Evolutionary conservation across 1,284 basidiomycete species (phyloP).

Genomic region (Rhodotorula sp.): DNA sequence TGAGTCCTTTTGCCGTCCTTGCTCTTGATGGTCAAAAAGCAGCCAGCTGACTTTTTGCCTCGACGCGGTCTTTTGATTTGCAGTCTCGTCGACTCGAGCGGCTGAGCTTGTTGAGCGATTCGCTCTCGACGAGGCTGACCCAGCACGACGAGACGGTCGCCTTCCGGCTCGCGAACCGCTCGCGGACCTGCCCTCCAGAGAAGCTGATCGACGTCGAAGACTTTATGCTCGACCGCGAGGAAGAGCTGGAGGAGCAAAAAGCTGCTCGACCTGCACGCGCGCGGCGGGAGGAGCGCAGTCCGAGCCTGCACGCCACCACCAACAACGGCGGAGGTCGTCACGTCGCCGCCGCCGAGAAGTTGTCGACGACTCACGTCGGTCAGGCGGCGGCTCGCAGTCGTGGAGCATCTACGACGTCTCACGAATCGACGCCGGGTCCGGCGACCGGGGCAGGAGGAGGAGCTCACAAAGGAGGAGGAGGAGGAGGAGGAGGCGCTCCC

Average conservation of each 20-base stretch:
- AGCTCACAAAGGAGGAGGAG: not conserved
- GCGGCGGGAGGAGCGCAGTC: not conserved
- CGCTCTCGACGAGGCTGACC: constrained; percentile 12
- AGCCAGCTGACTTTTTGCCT: not conserved
- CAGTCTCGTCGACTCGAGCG: constrained; percentile 31
- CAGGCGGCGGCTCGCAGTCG: not conserved
- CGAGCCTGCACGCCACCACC: not conserved
- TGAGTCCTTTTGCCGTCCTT: constrained; percentile 12
- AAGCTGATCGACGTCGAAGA: constrained; percentile 22
- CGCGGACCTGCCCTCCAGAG: constrained; percentile 4
- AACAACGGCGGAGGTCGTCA: not conserved
- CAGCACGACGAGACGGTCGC: constrained; percentile 24
- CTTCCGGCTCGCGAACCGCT: constrained; percentile 22
- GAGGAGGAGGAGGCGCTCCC: not conserved
- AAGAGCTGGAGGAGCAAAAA: not conserved
- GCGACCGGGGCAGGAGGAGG: not conserved
- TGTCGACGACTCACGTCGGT: not conserved
- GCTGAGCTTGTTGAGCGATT: not conserved
- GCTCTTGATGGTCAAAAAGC: not conserved
- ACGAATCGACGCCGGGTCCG: not conserved
- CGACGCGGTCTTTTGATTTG: too few species aligned
- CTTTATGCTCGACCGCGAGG: constrained; percentile 19
- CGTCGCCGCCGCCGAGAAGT: not conserved
- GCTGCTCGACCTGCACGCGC: not conserved
- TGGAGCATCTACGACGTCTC: not conserved